phyloP scores from a whole-genome alignment of 1,284 basidiomycete species.

The Taiwanofungus camphoratus region DNA sequence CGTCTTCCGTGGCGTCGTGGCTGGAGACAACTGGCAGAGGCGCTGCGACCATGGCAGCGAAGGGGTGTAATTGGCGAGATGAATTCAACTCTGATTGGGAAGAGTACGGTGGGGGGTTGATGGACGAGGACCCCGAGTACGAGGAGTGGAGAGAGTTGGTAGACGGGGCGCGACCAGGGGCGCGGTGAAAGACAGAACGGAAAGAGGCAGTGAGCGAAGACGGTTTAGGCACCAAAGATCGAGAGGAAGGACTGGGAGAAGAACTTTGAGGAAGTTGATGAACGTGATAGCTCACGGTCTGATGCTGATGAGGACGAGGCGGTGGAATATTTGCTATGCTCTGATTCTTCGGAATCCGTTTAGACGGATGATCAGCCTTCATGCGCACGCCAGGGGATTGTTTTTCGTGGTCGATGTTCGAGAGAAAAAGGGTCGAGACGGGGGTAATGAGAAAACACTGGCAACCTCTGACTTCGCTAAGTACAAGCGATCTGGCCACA shows the following conservation, averaged over 20 bases:
- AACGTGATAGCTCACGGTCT: too few species aligned
- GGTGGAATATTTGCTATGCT: too few species aligned
- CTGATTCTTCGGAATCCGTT: too few species aligned
- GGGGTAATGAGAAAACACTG: too few species aligned
- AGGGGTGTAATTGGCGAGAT: slow-evolving; percentile 36
- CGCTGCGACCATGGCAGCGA: slow-evolving; percentile 49
- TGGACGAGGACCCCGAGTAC: slow-evolving; percentile 28
- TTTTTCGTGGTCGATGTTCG: too few species aligned
- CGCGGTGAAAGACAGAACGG: slow-evolving; percentile 34
- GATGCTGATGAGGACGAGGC: too few species aligned
- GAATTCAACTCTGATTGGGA: slow-evolving; percentile 14
- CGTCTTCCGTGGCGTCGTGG: slow-evolving; percentile 59
- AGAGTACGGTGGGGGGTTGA: slow-evolving; percentile 17
- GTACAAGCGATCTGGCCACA: too few species aligned
- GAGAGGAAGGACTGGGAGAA: slow-evolving; percentile 33
- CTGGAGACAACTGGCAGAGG: slow-evolving; percentile 65
- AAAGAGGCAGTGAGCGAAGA: slow-evolving; percentile 30
- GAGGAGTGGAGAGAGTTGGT: slow-evolving; percentile 32
- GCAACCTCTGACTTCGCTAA: too few species aligned
- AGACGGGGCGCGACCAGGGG: slow-evolving; percentile 29
- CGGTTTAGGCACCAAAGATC: slow-evolving; percentile 30
- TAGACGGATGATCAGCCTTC: too few species aligned
- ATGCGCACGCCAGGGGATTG: too few species aligned
- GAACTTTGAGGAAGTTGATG: slow-evolving; percentile 38
- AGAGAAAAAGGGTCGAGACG: too few species aligned